Conservation (phyloP, 495 filamentous ascomycete species). For the Echria macrotheca region DNA sequence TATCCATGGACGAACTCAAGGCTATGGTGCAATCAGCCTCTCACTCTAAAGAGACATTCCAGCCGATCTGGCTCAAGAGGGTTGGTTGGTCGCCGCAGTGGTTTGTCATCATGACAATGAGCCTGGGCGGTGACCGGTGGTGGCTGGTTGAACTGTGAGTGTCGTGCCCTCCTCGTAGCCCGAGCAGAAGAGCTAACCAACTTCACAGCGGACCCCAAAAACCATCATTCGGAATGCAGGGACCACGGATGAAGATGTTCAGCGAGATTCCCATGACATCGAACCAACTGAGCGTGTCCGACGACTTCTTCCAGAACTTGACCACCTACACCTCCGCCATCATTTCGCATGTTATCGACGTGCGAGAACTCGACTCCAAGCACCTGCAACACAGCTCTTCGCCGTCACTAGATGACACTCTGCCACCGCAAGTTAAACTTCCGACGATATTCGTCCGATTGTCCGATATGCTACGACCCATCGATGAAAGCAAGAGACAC, state of each 20-base stretch:
- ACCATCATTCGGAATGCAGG: conserved; percentile 11
- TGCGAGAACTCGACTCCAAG: conserved; percentile 38
- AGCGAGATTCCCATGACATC: conserved; percentile 34
- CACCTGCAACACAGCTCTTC: conserved; percentile 22
- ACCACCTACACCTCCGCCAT: conserved; percentile 34
- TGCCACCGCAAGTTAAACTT: conserved; percentile 33
- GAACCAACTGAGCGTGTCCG: conserved; percentile 27
- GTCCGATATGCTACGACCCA: conserved; percentile 33
- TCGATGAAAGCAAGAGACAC: conserved; percentile 8
- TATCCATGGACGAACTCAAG: conserved; percentile 54
- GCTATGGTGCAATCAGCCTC: conserved; percentile 46
- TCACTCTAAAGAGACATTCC: conserved; percentile 42
- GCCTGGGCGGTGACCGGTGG: conserved; percentile 70
- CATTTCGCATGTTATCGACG: conserved; percentile 40
- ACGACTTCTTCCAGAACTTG: conserved; percentile 36
- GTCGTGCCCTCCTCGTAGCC: no score
- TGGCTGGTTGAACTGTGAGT: conserved; percentile 63
- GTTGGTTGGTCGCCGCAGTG: conserved; percentile 58
- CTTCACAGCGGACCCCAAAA: not conserved
- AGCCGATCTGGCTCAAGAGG: conserved; percentile 60
- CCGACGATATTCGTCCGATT: conserved; percentile 41
- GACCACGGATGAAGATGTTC: conserved; percentile 24
- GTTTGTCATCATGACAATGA: conserved; percentile 62
- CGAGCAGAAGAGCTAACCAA: no score
- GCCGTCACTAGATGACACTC: conserved; percentile 16